A percentile compares a stretch with the other conserved stretches of the same genome.
Conservation (phyloP, 2,329 filamentous ascomycete genomes). For the Elsinoe perseae region DNA sequence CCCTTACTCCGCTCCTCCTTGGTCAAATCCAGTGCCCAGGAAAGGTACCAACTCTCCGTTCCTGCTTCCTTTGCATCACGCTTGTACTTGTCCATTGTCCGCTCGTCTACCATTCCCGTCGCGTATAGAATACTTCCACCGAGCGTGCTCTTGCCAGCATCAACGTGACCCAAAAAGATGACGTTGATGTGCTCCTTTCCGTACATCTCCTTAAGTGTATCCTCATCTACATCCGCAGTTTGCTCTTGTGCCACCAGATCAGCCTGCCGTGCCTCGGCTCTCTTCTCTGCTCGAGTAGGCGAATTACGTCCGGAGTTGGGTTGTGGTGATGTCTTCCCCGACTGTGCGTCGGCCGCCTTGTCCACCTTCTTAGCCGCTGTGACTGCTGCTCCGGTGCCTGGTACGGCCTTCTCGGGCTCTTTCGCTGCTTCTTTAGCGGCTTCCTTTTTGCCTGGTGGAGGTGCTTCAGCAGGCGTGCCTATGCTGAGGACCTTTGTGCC, state of each 20-base stretch:
- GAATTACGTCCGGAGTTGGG: conserved; percentile 80
- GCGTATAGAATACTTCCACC: conserved; percentile 88
- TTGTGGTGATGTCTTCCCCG: conserved; percentile 69
- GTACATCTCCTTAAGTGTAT: conserved; percentile 88
- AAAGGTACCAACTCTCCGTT: conserved; percentile 97
- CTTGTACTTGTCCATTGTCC: conserved; percentile 98
- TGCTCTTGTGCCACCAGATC: conserved; percentile 81
- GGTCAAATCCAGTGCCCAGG: conserved; percentile 94
- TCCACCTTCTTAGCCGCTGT: conserved; percentile 82
- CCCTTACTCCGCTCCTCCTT: conserved; percentile 95
- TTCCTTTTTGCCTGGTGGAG: conserved; percentile 47
- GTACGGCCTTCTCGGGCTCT: conserved; percentile 38
- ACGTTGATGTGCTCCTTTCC: conserved; percentile 93
- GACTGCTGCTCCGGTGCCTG: conserved; percentile 74
- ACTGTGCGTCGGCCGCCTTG: conserved; percentile 65
- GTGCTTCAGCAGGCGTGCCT: conserved; percentile 30
- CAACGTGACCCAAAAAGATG: conserved; percentile 96
- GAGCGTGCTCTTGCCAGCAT: conserved; percentile 94
- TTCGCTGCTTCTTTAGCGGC: conserved; percentile 32
- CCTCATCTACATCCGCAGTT: conserved; percentile 66
- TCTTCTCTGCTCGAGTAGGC: conserved; percentile 48
- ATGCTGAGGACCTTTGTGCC: conserved; percentile 69
- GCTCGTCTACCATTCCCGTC: conserved; percentile 98
- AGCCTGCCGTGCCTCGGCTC: conserved; percentile 51
- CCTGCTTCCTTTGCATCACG: conserved; percentile 91